Conservation (phyloP, 495 filamentous ascomycete genomes). For the Penicillium bovifimosum region DNA sequence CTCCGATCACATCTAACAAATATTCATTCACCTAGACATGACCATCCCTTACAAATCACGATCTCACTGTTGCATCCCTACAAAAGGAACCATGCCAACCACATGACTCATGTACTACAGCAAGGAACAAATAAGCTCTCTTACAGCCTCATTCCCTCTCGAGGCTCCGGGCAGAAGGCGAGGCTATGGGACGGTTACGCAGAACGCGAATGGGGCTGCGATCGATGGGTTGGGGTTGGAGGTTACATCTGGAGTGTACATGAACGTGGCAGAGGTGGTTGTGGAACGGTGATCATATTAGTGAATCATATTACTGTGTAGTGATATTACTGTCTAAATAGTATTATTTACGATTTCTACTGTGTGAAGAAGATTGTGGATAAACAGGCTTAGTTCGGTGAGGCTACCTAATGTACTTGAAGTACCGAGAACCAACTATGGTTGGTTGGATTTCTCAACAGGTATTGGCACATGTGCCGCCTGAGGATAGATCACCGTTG, state of each 20-base stretch:
- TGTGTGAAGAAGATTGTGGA: background rate
- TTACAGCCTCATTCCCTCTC: background rate
- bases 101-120: background rate
- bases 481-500: background rate
- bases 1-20: background rate
- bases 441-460: background rate
- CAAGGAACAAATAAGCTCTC: background rate
- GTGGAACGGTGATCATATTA: too few relatives aligned
- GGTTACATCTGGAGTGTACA: background rate
- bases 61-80: background rate
- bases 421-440: background rate
- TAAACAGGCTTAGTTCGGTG: conserved; percentile 1
- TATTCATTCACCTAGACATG: too few relatives aligned
- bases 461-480: background rate
- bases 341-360: background rate
- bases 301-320: too few relatives aligned
- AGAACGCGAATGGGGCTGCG: conserved; percentile 10
- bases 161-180: background rate
- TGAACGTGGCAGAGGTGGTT: conserved; percentile 1
- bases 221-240: background rate
- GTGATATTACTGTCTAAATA: background rate
- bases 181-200: background rate
- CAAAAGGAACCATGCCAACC: background rate
- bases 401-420: conserved; percentile 2
- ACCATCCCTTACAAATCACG: too few relatives aligned